phyloP scores from a whole-genome alignment of 371 early-diverging fungal species.

The Zancudomyces culisetae region DNA sequence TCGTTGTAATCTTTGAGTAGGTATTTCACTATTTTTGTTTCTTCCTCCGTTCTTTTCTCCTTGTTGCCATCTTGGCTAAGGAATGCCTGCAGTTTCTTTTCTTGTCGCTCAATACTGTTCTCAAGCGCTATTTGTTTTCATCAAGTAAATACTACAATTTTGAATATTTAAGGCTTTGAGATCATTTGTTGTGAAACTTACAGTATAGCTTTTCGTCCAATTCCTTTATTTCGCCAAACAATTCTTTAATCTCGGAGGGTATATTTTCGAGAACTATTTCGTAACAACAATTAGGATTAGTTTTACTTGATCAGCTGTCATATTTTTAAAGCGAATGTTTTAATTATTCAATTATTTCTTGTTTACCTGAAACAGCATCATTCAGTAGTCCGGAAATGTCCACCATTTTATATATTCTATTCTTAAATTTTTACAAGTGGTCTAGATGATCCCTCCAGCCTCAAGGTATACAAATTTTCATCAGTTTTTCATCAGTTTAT shows the following conservation, averaged over 20 bases:
- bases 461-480: too few species aligned
- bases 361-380: slow-evolving; percentile 3
- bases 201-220: slow-evolving; percentile 24
- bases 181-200: too few species aligned
- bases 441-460: too few species aligned
- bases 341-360: not conserved
- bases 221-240: slow-evolving; percentile 26
- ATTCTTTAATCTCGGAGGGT: slow-evolving; percentile 27
- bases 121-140: not conserved
- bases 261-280: slow-evolving; percentile 23
- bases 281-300: not conserved
- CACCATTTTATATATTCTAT: too few species aligned
- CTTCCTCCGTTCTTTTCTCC: slow-evolving; percentile 8
- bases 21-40: slow-evolving; percentile 8
- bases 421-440: too few species aligned
- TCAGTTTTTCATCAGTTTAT: too few species aligned
- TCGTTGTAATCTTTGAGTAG: slow-evolving; percentile 10
- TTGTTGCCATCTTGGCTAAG: slow-evolving; percentile 7
- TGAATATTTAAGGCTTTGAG: slow-evolving; percentile 5
- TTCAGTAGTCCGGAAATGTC: not conserved
- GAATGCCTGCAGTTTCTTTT: not conserved
- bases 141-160: not conserved
- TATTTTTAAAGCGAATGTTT: not conserved
- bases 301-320: not conserved
- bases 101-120: not conserved